Evolutionary conservation across 768 basidiomycete genomes (phyloP), one percentile per base, ranked within the genome.

Genomic region (Lepiota subincarnata): DNA sequence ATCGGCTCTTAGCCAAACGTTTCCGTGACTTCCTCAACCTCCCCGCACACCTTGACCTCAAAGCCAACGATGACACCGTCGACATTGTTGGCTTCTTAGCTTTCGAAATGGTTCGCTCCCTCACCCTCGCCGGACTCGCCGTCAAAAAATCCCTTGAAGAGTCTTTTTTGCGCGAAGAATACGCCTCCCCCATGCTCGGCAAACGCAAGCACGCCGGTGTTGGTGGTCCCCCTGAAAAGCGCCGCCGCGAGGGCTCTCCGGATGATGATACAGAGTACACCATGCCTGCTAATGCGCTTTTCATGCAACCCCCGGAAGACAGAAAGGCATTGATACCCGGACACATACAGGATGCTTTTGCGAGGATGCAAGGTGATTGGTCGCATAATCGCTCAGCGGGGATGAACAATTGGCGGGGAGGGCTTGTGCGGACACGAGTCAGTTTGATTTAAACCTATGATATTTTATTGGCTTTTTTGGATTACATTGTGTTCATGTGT

Each of bases 71-170:
- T 68, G 94, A 97, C 68, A 94, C 95, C 2, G 77, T 95, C 62
- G 95, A 98, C 64, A 95, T 97, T 55, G 92, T 98, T 61, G 95
- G 95, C 20, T 98, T 98, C 72, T 83, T 98, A 40, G 89, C 92
- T 0, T 98, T 96, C 69, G 95, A 98, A 68, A 94, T 96, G 86
- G 94, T 98, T 26, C 86, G 94, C 47, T 90, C 92, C 2, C 80
- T 98, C 44, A 94, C 92, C 0, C 78, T 96, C 38, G 91, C 89
- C 1, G 95, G 92, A 1, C 79, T 94, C 35, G 82, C 86, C 26
- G 86, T 94, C 62, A 92, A 92, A 69, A 85, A 82, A 59, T 78
- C 86, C 2, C 73, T 91, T 35, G 89, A 89, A 65, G 86, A 90
- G 55, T 79, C 84, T 1, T 79, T 81, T 59, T 69, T 86, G 7